Evolutionary conservation across 2,329 filamentous ascomycete genomes (phyloP), one percentile per base, ranked within the genome.

Genomic region (Purpureocillium lavendulum): DNA sequence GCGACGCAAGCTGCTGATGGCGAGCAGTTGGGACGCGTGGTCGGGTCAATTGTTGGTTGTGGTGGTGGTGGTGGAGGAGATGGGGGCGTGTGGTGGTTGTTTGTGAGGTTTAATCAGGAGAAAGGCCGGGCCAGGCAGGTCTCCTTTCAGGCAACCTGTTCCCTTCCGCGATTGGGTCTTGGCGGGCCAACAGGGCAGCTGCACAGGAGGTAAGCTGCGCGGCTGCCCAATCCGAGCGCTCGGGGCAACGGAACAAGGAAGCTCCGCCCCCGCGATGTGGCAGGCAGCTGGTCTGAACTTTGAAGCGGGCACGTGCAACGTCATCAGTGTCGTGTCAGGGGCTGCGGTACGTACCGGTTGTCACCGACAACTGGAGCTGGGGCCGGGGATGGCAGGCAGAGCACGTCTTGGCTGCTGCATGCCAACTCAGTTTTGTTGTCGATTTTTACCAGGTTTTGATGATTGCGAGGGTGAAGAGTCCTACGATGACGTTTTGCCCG

Each of bases 101-200:
- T 43, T 41, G 41, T 38, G 45, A 45, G 42, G 42, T 39, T 45
- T 41, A 42, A 47, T 36, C 10, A 42, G 45, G 42, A 48, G 47
- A 40, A 45, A 40, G 36, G 21, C 36, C 17, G 42, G 38, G 36
- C 34, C 33, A 35, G 35, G 32, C 36, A 38, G 30, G 13, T 35
- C 45, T 52, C 50, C 52, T 50, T 55, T 51, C 50, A 47, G 57
- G 56, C 52, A 53, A 59, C 52, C 52, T 60, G 56, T 57, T 57
- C 47, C 41, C 47, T 47, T 37, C 43, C 48, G 45, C 42, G 35
- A 41, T 40, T 35, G 39, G 30, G 28, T 29, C 11, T 29, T 32
- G 36, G 28, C 16, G 35, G 26, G 30, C 26, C 18, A 13, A 35
- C 29, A 30, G 29, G 29, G 11, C 7, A 14, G 11, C n/a, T 30